Conservation (phyloP, 176 grass and related monocot species). For the Alopecurus myosuroides region DNA sequence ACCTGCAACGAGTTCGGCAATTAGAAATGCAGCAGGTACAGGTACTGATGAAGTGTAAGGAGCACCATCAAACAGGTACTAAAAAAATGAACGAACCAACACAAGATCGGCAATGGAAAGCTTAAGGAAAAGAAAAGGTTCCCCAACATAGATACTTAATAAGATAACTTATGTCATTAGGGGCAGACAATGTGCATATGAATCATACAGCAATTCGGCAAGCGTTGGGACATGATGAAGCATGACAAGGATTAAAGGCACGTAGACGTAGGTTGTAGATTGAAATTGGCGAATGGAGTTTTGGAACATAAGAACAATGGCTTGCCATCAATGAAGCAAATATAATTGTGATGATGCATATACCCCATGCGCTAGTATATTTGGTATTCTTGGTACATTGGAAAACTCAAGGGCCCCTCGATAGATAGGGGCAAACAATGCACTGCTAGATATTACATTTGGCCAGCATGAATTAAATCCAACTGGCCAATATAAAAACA, state of each 20-base stretch:
- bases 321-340: too few relatives aligned
- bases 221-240: not conserved
- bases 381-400: too few relatives aligned
- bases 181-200: not conserved
- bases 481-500: too few relatives aligned
- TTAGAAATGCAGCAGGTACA: too few relatives aligned
- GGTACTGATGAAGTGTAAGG: too few relatives aligned
- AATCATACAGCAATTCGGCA: too few relatives aligned
- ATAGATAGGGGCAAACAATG: accelerated
- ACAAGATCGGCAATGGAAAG: not conserved
- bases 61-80: not conserved
- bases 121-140: not conserved
- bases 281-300: not conserved
- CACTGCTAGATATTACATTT: too few relatives aligned
- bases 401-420: too few relatives aligned
- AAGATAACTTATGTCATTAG: not conserved
- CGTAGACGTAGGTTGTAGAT: not conserved
- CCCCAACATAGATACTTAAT: not conserved
- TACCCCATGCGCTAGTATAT: too few relatives aligned
- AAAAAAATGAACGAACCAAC: not conserved
- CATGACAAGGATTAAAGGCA: not conserved
- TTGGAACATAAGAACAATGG: not conserved
- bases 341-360: too few relatives aligned
- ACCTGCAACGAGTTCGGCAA: too few relatives aligned
- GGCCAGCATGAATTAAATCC: too few relatives aligned